Conservation (phyloP, 352 stramenopile species). For the Phytophthora citrophthora region DNA sequence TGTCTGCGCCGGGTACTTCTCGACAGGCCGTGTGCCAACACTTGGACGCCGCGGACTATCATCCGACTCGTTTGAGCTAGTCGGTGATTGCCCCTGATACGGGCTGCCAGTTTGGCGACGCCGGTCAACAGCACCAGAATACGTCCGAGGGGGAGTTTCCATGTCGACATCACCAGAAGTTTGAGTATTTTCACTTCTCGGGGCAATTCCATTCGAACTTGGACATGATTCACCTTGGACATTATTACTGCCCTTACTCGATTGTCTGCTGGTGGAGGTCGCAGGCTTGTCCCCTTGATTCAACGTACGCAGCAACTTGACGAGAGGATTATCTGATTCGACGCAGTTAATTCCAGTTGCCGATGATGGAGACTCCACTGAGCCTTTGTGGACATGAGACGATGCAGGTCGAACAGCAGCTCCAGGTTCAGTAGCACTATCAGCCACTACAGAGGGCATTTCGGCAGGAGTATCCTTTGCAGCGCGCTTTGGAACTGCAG, state of each 20-base stretch:
- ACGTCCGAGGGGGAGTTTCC: slow-evolving; percentile 1
- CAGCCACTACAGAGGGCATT: slow-evolving; percentile 22
- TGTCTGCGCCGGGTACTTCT: slow-evolving; percentile 7
- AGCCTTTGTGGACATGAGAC: slow-evolving; percentile 18
- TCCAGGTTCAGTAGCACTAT: slow-evolving; percentile 10
- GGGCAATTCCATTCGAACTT: slow-evolving; percentile 21
- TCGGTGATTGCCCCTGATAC: slow-evolving; percentile 27
- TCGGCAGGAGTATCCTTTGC: slow-evolving; percentile 50
- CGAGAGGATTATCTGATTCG: slow-evolving; percentile 75
- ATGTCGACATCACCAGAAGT: slow-evolving; percentile 12
- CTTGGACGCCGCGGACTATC: slow-evolving; percentile 16
- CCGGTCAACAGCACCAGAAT: slow-evolving; percentile 9
- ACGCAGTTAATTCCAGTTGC: slow-evolving; percentile 66
- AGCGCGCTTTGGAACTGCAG: slow-evolving; percentile 47
- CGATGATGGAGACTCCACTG: slow-evolving; percentile 54
- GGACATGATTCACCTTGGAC: slow-evolving; percentile 3
- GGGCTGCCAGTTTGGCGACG: slow-evolving; percentile 9
- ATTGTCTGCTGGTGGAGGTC: slow-evolving; percentile 18
- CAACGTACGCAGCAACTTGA: slow-evolving; percentile 63
- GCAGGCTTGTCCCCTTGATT: slow-evolving; percentile 47
- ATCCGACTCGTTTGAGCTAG: slow-evolving; percentile 21
- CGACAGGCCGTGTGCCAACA: slow-evolving; percentile 1
- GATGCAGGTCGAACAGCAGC: slow-evolving; percentile 9
- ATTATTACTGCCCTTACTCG: slow-evolving; percentile 12
- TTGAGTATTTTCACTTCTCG: slow-evolving; percentile 8